Conservation (phyloP, 306 rosid genomes). For the Parietaria judaica region DNA sequence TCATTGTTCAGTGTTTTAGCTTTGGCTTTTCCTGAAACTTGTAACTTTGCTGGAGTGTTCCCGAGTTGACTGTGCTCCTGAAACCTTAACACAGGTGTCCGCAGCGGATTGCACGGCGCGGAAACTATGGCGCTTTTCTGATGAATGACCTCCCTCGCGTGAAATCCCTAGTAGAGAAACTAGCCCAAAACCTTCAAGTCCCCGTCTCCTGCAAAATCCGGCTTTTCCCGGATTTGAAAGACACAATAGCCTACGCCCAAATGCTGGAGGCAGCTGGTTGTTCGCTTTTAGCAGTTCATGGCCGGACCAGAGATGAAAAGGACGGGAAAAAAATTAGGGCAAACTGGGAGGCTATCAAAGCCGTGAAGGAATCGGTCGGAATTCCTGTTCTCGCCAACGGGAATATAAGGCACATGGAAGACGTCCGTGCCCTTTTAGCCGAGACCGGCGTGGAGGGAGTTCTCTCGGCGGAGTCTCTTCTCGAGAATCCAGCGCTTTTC, state of each 20-base stretch:
- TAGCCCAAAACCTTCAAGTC: constrained; percentile 68
- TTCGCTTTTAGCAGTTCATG: constrained; percentile 82
- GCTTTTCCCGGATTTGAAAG: constrained; percentile 69
- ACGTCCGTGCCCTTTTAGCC: constrained; percentile 32
- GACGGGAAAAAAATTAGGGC: constrained; percentile 85
- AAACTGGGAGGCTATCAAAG: constrained; percentile 77
- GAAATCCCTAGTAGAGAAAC: constrained; percentile 67
- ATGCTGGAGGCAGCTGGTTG: constrained; percentile 97
- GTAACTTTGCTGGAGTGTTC: no score
- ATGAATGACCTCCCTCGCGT: constrained; percentile 93
- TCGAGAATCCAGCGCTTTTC: constrained; percentile 91
- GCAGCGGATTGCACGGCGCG: constrained; percentile 84
- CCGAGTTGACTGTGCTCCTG: no score
- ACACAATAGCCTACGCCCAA: constrained; percentile 70
- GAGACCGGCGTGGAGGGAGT: constrained; percentile 49
- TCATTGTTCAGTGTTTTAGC: no score
- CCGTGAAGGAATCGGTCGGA: constrained; percentile 64
- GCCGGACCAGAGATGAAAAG: constrained; percentile 85
- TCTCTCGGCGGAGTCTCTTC: constrained; percentile 68
- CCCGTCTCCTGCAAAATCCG: constrained; percentile 96
- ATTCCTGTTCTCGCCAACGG: constrained; percentile 64
- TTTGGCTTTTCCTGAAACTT: no score
- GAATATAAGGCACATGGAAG: constrained; percentile 48
- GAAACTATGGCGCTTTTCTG: constrained; percentile 89
- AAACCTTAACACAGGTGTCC: constrained; percentile 60